These are phyloP conservation scores for Acanthamoeba royreba DNA, from an alignment of 208 protist genomes.

Conservation along the genomic window DNA sequence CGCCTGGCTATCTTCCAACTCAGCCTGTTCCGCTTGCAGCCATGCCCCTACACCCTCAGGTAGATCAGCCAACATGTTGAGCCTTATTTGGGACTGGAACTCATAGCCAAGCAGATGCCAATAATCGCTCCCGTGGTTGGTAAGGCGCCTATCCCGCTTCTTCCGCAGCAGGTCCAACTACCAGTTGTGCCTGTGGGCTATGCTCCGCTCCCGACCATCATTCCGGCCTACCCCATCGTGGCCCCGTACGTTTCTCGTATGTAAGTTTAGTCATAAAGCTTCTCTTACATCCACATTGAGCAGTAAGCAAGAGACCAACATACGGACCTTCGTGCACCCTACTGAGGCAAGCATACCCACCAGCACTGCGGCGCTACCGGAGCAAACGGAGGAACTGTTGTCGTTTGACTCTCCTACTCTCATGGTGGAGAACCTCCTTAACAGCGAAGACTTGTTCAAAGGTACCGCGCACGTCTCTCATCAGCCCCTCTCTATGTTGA, in stretches of 20 bases:
- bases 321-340: too few relatives aligned
- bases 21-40: too few relatives aligned
- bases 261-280: too few relatives aligned
- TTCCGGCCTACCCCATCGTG: not conserved
- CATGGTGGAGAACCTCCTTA: not conserved
- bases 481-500: too few relatives aligned
- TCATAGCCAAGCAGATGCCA: not conserved
- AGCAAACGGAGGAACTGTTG: not conserved
- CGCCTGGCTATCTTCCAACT: not conserved
- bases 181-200: not conserved
- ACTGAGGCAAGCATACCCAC: too few relatives aligned
- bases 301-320: too few relatives aligned
- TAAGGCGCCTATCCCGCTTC: not conserved
- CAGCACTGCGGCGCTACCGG: too few relatives aligned
- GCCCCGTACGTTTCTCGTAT: too few relatives aligned
- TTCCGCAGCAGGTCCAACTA: not conserved
- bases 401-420: not conserved
- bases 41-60: not conserved
- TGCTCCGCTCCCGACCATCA: not conserved
- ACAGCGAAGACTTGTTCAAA: not conserved
- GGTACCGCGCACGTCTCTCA: not conserved
- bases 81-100: not conserved
- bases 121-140: not conserved
- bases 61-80: not conserved
- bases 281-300: too few relatives aligned